Evolutionary conservation across 1,284 basidiomycete genomes (phyloP).

Genomic region (Ganoderma resinaceum): DNA sequence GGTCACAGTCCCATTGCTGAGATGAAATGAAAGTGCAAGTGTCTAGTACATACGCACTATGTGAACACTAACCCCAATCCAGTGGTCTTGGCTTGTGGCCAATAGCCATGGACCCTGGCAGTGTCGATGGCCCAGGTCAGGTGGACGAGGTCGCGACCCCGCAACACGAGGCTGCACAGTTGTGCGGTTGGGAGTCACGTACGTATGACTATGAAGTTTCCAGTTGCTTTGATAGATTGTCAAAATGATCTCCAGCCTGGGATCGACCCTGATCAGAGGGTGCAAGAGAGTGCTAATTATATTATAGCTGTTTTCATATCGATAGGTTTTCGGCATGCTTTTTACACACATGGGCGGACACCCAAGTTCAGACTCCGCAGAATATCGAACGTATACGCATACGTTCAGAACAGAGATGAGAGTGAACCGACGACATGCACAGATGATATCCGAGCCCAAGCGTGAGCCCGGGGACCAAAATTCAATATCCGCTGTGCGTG

Average conservation of each 20-base stretch:
- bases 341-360: too few relatives aligned
- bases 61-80: not conserved
- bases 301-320: not conserved
- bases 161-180: not conserved
- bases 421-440: too few relatives aligned
- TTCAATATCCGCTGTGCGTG: too few relatives aligned
- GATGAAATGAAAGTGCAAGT: not conserved
- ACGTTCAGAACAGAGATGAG: too few relatives aligned
- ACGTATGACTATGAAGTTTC: not conserved
- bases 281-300: not conserved
- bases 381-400: too few relatives aligned
- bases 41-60: not conserved
- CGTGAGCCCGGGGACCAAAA: too few relatives aligned
- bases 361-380: too few relatives aligned
- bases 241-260: not conserved
- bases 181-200: not conserved
- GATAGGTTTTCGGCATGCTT: too few relatives aligned
- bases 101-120: not conserved
- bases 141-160: not conserved
- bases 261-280: not conserved
- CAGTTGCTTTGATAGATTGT: not conserved
- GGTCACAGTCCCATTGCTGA: not conserved
- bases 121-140: not conserved
- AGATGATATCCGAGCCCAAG: too few relatives aligned
- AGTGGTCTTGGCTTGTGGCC: not conserved